phyloP scores from a whole-genome alignment of 768 basidiomycete genomes.

The Phanerodontia chrysosporium region DNA sequence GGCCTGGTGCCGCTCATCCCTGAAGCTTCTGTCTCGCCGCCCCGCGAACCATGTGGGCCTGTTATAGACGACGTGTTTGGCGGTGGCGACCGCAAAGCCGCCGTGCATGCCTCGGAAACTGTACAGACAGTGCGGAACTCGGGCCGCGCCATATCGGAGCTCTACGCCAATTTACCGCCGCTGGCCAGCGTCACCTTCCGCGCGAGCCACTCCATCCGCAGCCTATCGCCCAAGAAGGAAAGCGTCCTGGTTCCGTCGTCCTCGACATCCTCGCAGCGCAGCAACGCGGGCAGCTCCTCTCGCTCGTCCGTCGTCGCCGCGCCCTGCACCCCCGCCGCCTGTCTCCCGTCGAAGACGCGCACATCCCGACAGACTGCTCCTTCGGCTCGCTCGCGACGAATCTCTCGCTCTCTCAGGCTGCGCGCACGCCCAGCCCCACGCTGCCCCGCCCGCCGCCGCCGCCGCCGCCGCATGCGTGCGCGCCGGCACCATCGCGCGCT shows the following conservation, averaged over 20 bases:
- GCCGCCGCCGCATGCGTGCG: neutral
- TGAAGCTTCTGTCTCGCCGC: neutral
- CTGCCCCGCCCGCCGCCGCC: too few species aligned
- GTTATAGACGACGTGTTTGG: neutral
- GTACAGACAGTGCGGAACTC: neutral
- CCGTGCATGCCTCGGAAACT: neutral
- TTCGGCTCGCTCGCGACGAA: neutral
- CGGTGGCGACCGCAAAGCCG: neutral
- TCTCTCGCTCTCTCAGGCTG: neutral
- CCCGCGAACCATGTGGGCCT: neutral
- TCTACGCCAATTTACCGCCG: conserved; percentile 17
- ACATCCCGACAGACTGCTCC: neutral
- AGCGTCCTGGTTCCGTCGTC: conserved; percentile 3
- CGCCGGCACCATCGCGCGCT: neutral
- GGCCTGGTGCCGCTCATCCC: neutral
- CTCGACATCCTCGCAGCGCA: conserved; percentile 3
- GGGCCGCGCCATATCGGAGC: neutral
- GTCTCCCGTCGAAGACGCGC: neutral
- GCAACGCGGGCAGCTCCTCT: neutral
- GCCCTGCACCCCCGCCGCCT: neutral
- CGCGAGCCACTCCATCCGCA: conserved; percentile 20
- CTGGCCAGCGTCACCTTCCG: conserved; percentile 23
- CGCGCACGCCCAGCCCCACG: too few species aligned
- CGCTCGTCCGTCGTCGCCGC: neutral
- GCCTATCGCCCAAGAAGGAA: conserved; percentile 3